phyloP scores from a whole-genome alignment of 805 yeast genomes.

The Diddensiella caesifluorescens region DNA sequence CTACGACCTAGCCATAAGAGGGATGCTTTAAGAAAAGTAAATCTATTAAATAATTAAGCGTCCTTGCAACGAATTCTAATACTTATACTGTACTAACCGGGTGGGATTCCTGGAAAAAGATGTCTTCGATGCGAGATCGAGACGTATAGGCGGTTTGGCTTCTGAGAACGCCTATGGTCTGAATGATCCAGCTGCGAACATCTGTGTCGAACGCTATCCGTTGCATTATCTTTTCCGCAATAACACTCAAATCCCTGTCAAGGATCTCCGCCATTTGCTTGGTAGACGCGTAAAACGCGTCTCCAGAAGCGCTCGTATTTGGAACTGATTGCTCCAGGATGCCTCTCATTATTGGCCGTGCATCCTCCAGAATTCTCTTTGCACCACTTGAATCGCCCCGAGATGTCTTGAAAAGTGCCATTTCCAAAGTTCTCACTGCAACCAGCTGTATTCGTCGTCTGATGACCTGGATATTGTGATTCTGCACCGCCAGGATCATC shows the following conservation, averaged over 20 bases:
- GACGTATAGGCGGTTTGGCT: conserved; percentile 19
- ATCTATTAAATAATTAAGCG: background rate
- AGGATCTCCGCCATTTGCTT: conserved; percentile 10
- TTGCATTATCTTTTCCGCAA: conserved; percentile 10
- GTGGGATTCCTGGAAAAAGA: background rate
- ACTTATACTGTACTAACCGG: background rate
- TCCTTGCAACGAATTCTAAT: background rate
- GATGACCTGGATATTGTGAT: conserved; percentile 7
- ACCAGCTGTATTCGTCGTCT: conserved; percentile 16
- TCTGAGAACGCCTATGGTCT: conserved; percentile 20
- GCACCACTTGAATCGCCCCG: conserved; percentile 10
- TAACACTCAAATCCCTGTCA: conserved; percentile 10
- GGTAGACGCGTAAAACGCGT: background rate
- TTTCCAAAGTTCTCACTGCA: conserved; percentile 12
- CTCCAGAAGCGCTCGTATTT: background rate
- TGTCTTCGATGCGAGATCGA: conserved; percentile 18
- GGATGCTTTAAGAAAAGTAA: conserved; percentile 4
- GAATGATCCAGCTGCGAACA: conserved; percentile 18
- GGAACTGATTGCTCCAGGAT: conserved; percentile 3
- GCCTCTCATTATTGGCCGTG: conserved; percentile 6
- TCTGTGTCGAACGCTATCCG: conserved; percentile 14
- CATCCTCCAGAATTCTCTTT: conserved; percentile 1
- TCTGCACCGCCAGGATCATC: conserved; percentile 10
- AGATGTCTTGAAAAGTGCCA: conserved; percentile 8
- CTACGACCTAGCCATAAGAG: conserved; percentile 27